Base-by-base conservation (phyloP, 805 yeast species). In the Metschnikowia corniflorae region DNA sequence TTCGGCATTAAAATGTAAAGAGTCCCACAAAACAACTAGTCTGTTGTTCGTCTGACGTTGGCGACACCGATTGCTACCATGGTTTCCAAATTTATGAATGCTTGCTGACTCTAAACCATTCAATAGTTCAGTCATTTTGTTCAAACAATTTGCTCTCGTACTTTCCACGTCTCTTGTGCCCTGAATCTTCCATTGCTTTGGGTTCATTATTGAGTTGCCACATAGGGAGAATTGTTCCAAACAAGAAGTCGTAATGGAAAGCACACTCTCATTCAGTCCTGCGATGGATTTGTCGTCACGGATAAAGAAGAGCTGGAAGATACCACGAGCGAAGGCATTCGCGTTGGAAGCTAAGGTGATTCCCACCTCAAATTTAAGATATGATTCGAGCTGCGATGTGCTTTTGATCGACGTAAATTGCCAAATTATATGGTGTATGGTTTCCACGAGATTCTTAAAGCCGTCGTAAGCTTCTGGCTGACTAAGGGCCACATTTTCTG, bases 1-100 rank as follows among this genome's bases (percentile, higher is more conserved):
- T 50, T 86, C 95, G 35, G 83, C 71, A 26, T 72, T 71, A 7
- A 84, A 93, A 52, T 91, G 97, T 21, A 86, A 62, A 2, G 87
- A 71, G 58, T 91, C 97, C 83, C 91, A 86, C 46, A 30, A 72
- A 50, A 37, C 78, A 52, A 51, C 73, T 65, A 51, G 80, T 66
- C 44, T 80, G 64, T 50, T 82, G 61, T 44, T 51, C 30, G 82
- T 75, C 55, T 86, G 96, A 44, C 96, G 76, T 52, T 86, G 88
- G 38, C 96, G 71, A 33, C 94, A 78, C 23, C 87, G 79, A 51
- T 91, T 91, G 55, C 80, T 57, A 7, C 60, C 68, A 26, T 40
- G 47, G 1, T 50, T 43, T 2, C 59, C 55, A 21, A 67, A 31
- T 23, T 53, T 50, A 29, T 62, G 66, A 39, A 63, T 64, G 5